Percentiles rank a stretch among this genome's conserved stretches.
Evolutionary conservation across 257 asterid genomes (phyloP).

Genomic region (Haberlea rhodopensis): DNA sequence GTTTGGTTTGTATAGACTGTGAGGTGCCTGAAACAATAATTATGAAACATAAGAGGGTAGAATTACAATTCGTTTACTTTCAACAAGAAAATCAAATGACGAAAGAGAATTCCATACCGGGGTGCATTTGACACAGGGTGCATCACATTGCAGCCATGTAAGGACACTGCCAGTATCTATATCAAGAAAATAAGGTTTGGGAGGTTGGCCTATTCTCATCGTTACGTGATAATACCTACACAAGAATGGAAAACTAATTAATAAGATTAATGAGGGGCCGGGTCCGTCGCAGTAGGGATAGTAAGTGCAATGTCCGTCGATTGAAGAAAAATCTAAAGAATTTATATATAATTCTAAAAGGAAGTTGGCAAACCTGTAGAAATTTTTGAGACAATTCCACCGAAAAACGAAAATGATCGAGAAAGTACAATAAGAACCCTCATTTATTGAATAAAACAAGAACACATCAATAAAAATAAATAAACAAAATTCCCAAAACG

Average conservation of each 20-base stretch:
- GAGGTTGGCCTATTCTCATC: conserved; percentile 57
- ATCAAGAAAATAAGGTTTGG: conserved; percentile 59
- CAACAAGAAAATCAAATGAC: neutral
- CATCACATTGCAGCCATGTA: conserved; percentile 94
- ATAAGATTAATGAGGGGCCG: too few relatives aligned
- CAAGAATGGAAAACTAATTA: conserved; percentile 7
- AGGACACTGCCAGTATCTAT: too few relatives aligned
- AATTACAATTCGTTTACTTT: too few relatives aligned
- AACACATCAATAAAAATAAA: too few relatives aligned
- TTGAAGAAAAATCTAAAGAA: too few relatives aligned
- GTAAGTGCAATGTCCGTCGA: neutral
- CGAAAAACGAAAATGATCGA: too few relatives aligned
- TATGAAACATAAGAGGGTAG: neutral
- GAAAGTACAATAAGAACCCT: too few relatives aligned
- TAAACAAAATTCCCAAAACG: too few relatives aligned
- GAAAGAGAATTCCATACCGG: conserved; percentile 39
- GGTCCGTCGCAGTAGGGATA: neutral
- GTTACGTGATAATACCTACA: conserved; percentile 71
- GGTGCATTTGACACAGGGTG: conserved; percentile 73
- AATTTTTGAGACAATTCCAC: too few relatives aligned
- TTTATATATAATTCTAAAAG: too few relatives aligned
- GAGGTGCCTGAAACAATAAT: conserved; percentile 69
- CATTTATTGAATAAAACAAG: too few relatives aligned
- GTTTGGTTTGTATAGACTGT: conserved; percentile 65
- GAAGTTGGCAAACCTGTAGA: too few relatives aligned